A percentile compares a stretch with the other conserved stretches of the same genome.
Evolutionary conservation across 1,139 yeast species (phyloP).

Genomic region (Ashbya aceris): DNA sequence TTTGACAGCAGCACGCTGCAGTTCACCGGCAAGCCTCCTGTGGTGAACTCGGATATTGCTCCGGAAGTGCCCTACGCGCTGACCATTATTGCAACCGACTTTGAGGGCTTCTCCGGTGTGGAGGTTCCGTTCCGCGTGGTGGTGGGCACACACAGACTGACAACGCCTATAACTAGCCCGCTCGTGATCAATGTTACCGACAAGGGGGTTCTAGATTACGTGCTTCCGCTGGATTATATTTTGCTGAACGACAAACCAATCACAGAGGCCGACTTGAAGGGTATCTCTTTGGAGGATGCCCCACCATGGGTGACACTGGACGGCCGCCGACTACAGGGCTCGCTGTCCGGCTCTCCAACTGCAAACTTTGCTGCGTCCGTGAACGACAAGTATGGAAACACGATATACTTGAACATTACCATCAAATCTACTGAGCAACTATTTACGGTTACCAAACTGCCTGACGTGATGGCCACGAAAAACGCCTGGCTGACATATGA

Average conservation of each 20-base stretch:
- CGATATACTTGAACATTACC: constrained; percentile 49
- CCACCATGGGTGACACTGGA: constrained; percentile 52
- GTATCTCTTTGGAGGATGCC: constrained; percentile 39
- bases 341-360: constrained; percentile 41
- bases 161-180: constrained; percentile 42
- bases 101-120: constrained; percentile 64
- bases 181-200: constrained; percentile 59
- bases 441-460: constrained; percentile 44
- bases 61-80: constrained; percentile 74
- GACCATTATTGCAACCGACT: constrained; percentile 70
- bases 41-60: constrained; percentile 75
- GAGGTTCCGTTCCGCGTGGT: constrained; percentile 60
- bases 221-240: constrained; percentile 53
- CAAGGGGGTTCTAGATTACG: constrained; percentile 42
- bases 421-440: constrained; percentile 33
- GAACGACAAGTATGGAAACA: constrained; percentile 54
- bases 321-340: constrained; percentile 45
- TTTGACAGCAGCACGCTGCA: constrained; percentile 55
- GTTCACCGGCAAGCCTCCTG: constrained; percentile 86
- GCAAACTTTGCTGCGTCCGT: constrained; percentile 46
- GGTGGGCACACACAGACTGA: constrained; percentile 81
- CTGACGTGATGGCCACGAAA: constrained; percentile 57
- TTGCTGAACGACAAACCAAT: constrained; percentile 51
- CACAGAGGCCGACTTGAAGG: constrained; percentile 42
- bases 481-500: constrained; percentile 50